A percentile compares a stretch with the other conserved stretches of the same genome.
Conservation (phyloP, 345 rosid genomes). For the Salix viminalis region DNA sequence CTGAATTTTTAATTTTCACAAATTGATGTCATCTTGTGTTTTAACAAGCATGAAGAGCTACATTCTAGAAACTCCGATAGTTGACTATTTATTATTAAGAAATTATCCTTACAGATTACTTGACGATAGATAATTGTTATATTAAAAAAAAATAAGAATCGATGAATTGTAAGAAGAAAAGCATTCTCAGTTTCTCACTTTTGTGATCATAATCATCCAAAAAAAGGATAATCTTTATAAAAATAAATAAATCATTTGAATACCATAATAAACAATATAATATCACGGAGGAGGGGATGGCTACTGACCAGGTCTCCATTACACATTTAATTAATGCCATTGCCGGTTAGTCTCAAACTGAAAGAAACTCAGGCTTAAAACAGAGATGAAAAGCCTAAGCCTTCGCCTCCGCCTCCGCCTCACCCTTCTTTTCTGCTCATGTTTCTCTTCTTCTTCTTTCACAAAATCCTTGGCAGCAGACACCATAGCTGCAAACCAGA, state of each 20-base stretch:
- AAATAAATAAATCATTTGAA: too few relatives aligned
- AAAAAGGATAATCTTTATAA: neutral
- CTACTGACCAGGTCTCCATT: neutral
- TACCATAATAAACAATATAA: neutral
- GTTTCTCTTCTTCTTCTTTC: neutral
- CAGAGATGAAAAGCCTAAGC: neutral
- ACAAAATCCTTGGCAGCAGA: neutral
- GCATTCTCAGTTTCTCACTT: neutral
- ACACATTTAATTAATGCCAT: neutral
- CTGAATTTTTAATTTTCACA: too few relatives aligned
- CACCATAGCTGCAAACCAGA: constrained; percentile 7
- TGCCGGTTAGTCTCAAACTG: neutral
- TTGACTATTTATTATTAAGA: too few relatives aligned
- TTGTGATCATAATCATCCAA: neutral
- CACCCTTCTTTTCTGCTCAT: neutral
- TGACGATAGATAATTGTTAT: too few relatives aligned
- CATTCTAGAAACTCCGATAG: too few relatives aligned
- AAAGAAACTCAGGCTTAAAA: neutral
- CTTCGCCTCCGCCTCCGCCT: neutral
- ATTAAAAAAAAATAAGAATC: too few relatives aligned
- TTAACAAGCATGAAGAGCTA: too few relatives aligned
- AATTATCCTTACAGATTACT: too few relatives aligned
- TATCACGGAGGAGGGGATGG: neutral
- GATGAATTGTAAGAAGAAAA: neutral
- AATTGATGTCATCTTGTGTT: too few relatives aligned